Evolutionary conservation across 805 yeast species (phyloP), one percentile per base, ranked within the genome.

Genomic region (Teunomyces lycoperdinae): DNA sequence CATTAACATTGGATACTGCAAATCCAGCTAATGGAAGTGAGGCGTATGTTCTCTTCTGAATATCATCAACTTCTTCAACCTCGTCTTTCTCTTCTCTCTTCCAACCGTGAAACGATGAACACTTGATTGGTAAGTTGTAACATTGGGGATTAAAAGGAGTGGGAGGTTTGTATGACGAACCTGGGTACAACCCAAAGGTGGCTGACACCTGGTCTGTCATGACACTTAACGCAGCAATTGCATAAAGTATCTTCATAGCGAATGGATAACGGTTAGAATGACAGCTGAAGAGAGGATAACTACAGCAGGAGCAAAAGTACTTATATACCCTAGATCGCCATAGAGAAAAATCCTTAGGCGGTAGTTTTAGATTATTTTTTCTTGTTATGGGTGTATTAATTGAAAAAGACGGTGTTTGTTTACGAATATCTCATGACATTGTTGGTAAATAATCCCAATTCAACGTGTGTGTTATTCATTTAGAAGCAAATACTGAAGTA

Each of bases 11-110:
- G 27, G 65, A 58, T 16, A 63, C 57, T 9, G 53, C 56, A 47
- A 63, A 53, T 11, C 60, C 61, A 42, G 66, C 67, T 39, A 53
- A 49, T 29, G 66, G 66, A 35, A 51, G 54, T 29, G 40, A 34
- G 40, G 31, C 16, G n/a, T 11, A 7, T 17, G 34, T 44, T 44
- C 50, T 51, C 49, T 48, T 51, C 5, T 50, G 42, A 20, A 44
- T 35, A 11, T 48, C 54, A 4, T 45, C 51, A n/a, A 36, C 38
- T 26, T 48, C 54, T 9, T 40, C 45, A 20, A 10, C 6, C n/a
- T 43, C 46, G 44, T 48, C 45, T 26, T 46, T 38, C 32, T 34
- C 6, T n/a, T 43, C 46, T 46, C 50, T 47, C 30, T 46, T 38
- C 32, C 39, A 26, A 16, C 27, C 27, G 27, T 20, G 24, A 45